Evolutionary conservation across 1,284 basidiomycete species (phyloP), one percentile per base, ranked within the genome.

Genomic region (Ceratobasidium sp.): DNA sequence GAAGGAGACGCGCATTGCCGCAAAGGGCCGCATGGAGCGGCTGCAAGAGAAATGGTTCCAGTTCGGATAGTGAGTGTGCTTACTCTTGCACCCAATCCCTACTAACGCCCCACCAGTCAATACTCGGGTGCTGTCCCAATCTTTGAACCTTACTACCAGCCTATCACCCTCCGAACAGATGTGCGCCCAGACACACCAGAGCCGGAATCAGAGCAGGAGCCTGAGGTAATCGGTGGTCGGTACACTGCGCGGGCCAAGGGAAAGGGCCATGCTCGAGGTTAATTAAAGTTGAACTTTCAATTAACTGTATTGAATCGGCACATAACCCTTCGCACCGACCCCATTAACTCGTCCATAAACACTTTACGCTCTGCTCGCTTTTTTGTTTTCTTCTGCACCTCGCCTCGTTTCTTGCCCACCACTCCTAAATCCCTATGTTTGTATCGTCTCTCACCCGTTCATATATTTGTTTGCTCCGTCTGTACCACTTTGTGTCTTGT

Each of bases 211-310:
- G 51, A 53, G 21, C 12, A 14, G 12, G 51, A 54, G 51, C 51
- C 25, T 54, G 51, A 28, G 23, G 12, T 30, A 5, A 14, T 9
- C 14, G 51, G 11, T 8, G 46, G 46, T 48, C 46, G 46, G 6
- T 48, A 48, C 21, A 48, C 46, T 21, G 46, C 46, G n/a, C n/a
- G n/a, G 18, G 46, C 46, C 46, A 54, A 54, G 51, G 51, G 51
- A 23, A 54, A 54, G n/a, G 51, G 51, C 25, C 51, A 25, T n/a
- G 51, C 51, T 30, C 21, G 21, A n/a, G 9, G 9, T 11, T 38
- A 38, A 12, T 6, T 49, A 6, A 11, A 25, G 48, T 49, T 8
- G 48, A 7, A 49, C 9, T 21, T 49, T 49, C 23, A 54, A 28
- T 23, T 21, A 8, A 21, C 16, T 25, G 51, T 25, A 53, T 25